These are phyloP conservation scores for Cyberlindnera americana DNA, from an alignment of 805 yeast species.

Conservation along the genomic window DNA sequence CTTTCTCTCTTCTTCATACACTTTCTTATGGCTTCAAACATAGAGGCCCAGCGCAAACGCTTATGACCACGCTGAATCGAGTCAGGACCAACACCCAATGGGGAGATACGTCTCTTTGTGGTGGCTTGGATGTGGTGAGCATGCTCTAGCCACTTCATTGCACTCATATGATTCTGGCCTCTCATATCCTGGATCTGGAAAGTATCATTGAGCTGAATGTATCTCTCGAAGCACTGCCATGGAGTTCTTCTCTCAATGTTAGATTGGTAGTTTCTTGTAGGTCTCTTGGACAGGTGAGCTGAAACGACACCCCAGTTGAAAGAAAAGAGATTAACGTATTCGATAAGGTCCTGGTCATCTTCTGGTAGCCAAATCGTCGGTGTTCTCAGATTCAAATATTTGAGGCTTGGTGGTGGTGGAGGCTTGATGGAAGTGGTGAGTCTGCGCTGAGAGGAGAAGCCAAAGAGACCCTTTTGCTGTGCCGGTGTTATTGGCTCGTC, in stretches of 20 bases:
- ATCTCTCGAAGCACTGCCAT: slow-evolving; percentile 98
- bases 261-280: slow-evolving; percentile 71
- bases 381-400: slow-evolving; percentile 74
- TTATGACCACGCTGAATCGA: slow-evolving; percentile 92
- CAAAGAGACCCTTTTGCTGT: slow-evolving; percentile 55
- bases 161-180: slow-evolving; percentile 78
- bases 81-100: slow-evolving; percentile 90
- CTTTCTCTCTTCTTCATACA: slow-evolving; percentile 85
- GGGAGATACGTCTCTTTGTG: slow-evolving; percentile 84
- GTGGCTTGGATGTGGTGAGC: slow-evolving; percentile 86
- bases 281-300: slow-evolving; percentile 65
- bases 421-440: slow-evolving; percentile 66
- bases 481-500: slow-evolving; percentile 36
- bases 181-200: slow-evolving; percentile 84
- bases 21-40: slow-evolving; percentile 94
- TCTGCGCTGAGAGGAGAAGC: slow-evolving; percentile 41
- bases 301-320: slow-evolving; percentile 94
- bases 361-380: slow-evolving; percentile 97
- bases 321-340: slow-evolving; percentile 78
- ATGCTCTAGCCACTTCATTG: slow-evolving; percentile 89
- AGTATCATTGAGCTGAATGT: slow-evolving; percentile 85
- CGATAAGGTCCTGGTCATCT: slow-evolving; percentile 79
- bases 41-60: slow-evolving; percentile 90
- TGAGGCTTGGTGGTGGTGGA: slow-evolving; percentile 85
- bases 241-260: slow-evolving; percentile 95